Evolutionary conservation across 1,139 yeast genomes (phyloP).

Genomic region (Arxiozyma telluris): DNA sequence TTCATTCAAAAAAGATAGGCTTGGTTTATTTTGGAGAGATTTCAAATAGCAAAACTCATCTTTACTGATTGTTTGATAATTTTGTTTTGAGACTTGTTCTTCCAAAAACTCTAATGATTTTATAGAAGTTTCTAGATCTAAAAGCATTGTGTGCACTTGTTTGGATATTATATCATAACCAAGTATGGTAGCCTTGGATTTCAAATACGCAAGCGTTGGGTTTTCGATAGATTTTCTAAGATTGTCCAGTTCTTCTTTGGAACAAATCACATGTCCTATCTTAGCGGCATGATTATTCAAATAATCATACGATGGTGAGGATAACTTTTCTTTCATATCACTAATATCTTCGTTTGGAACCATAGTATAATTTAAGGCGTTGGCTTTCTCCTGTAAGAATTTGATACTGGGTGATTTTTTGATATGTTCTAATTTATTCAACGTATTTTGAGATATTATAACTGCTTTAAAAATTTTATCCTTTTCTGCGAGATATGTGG

Average conservation of each 20-base stretch:
- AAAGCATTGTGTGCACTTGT: background rate
- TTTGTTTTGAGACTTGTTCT: background rate
- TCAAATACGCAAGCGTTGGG: constrained; percentile 16
- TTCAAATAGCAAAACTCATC: constrained; percentile 15
- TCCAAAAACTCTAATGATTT: constrained; percentile 7
- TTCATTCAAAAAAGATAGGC: constrained; percentile 17
- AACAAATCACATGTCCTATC: constrained; percentile 16
- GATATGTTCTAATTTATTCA: background rate
- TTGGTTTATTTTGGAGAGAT: constrained; percentile 4
- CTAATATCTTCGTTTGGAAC: constrained; percentile 15
- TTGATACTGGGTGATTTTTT: constrained; percentile 12
- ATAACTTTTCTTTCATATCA: constrained; percentile 9
- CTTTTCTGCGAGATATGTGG: constrained; percentile 12
- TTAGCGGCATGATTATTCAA: constrained; percentile 14
- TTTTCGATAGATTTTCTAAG: constrained; percentile 3
- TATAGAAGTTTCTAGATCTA: constrained; percentile 4
- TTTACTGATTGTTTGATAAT: background rate
- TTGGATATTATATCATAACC: constrained; percentile 3
- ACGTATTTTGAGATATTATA: constrained; percentile 3
- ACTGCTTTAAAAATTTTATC: constrained; percentile 1
- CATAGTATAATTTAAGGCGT: constrained; percentile 3
- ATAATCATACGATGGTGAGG: constrained; percentile 15
- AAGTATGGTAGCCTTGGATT: background rate
- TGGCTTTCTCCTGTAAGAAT: constrained; percentile 20
- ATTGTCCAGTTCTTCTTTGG: background rate